Conservation (phyloP, 495 filamentous ascomycete genomes). For the Poronia punctata region DNA sequence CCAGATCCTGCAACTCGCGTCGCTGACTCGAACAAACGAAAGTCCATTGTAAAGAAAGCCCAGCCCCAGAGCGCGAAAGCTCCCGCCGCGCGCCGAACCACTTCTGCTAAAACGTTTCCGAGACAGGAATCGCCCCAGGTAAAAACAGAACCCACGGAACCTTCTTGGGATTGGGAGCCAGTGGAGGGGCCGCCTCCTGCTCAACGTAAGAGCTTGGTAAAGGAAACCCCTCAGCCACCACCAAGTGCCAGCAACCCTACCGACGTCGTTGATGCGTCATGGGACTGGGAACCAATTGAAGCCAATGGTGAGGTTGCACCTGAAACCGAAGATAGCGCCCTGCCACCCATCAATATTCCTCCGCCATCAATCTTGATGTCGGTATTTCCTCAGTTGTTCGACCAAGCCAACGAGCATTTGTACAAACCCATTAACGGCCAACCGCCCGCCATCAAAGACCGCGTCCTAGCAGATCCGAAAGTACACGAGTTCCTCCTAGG, state of each 20-base stretch:
- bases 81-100: too few relatives aligned
- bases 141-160: conserved; percentile 8
- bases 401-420: conserved; percentile 44
- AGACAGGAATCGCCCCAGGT: conserved; percentile 15
- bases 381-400: conserved; percentile 61
- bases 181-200: conserved; percentile 18
- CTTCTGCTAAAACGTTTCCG: too few relatives aligned
- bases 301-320: conserved; percentile 11
- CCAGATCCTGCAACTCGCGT: conserved; percentile 34
- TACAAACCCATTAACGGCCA: conserved; percentile 50
- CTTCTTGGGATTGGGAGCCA: conserved; percentile 38
- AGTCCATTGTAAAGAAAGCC: conserved; percentile 37
- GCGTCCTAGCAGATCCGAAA: conserved; percentile 47
- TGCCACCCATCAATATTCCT: conserved; percentile 79
- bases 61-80: conserved; percentile 30
- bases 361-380: conserved; percentile 78
- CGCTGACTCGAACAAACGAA: conserved; percentile 18
- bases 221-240: neutral
- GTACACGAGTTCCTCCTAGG: conserved; percentile 48
- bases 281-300: conserved; percentile 24
- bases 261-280: conserved; percentile 12
- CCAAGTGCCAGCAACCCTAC: neutral
- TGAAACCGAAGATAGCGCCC: conserved; percentile 20
- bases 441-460: conserved; percentile 45
- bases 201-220: neutral